A percentile compares a stretch with the other conserved stretches of the same genome.
These are phyloP conservation scores for Serendipita sp. DNA, from an alignment of 768 basidiomycete species.

Conservation along the genomic window DNA sequence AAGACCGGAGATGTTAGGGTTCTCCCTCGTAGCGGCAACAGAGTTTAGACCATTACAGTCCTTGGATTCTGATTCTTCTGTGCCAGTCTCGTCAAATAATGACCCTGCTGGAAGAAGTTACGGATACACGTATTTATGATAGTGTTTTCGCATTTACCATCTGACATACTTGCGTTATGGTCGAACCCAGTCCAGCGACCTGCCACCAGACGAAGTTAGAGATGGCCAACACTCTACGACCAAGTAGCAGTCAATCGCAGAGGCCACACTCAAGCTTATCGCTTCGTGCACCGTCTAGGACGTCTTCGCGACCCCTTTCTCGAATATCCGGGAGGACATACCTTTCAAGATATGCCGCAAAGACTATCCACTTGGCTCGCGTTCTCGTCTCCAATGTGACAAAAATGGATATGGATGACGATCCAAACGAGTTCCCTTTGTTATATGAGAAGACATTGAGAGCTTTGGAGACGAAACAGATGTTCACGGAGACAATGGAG, in stretches of 20 bases:
- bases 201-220: neutral
- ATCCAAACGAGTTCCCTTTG: neutral
- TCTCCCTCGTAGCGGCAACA: neutral
- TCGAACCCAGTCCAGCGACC: too few species aligned
- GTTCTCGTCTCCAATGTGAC: neutral
- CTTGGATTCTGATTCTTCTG: neutral
- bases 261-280: neutral
- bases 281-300: neutral
- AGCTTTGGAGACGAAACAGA: neutral
- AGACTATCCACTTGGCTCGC: neutral
- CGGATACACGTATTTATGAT: neutral
- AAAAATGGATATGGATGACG: neutral
- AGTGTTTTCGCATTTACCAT: neutral
- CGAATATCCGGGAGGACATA: neutral
- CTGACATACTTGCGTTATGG: neutral
- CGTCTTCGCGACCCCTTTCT: neutral
- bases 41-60: neutral
- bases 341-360: neutral
- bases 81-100: neutral
- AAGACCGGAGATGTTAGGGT: constrained; percentile 5
- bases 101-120: neutral
- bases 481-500: neutral
- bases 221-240: neutral
- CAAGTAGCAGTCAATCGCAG: neutral
- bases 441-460: neutral